Conservation (phyloP, 164 flowering plant species). For the Paratinospora sagittata region DNA sequence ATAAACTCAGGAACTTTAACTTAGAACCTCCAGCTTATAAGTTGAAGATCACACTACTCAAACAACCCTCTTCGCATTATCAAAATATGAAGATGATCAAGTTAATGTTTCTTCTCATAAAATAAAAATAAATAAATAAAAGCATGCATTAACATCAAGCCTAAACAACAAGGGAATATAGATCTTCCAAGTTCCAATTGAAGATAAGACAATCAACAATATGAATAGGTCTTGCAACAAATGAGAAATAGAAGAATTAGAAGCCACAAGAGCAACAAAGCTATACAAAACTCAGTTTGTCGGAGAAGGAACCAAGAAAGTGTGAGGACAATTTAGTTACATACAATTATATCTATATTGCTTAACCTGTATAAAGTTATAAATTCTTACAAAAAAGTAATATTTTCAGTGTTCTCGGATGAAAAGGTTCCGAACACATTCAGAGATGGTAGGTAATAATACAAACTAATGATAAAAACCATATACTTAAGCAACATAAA, state of each 20-base stretch:
- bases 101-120: no score
- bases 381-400: slow-evolving; percentile 13
- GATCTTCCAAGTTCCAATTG: no score
- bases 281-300: neutral
- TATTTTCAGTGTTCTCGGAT: slow-evolving; percentile 12
- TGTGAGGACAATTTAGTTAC: neutral
- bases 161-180: no score
- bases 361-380: slow-evolving; percentile 7
- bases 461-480: neutral
- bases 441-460: neutral
- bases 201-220: no score
- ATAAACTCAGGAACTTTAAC: no score
- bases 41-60: no score
- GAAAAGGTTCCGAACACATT: slow-evolving; percentile 17
- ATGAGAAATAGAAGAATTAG: neutral
- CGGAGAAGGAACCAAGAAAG: neutral
- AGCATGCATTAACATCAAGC: no score
- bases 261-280: neutral
- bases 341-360: neutral
- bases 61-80: no score
- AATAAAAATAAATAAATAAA: no score
- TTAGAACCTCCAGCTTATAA: no score
- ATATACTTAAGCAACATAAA: slow-evolving; percentile 1
- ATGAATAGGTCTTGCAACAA: neutral
- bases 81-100: no score